Percentiles rank a stretch among this genome's conserved stretches.
Evolutionary conservation across 371 early-diverging fungal species (phyloP).

Genomic region (Sporodiniella umbellata): DNA sequence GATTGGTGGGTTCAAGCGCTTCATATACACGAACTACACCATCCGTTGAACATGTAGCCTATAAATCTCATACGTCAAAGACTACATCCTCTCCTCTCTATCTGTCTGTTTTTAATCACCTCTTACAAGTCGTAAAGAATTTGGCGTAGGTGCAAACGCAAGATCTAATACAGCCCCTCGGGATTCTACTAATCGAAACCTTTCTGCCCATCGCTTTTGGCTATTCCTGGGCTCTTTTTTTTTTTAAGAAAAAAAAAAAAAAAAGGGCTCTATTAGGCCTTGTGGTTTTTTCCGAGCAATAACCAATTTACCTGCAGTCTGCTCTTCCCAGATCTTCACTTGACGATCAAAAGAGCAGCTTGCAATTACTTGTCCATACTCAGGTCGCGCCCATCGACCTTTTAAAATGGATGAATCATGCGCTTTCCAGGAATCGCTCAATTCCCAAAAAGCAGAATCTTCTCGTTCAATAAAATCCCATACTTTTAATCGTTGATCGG

Average conservation of each 20-base stretch:
- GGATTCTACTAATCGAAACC: conserved; percentile 69
- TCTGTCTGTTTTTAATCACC: no score
- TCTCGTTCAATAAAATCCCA: conserved; percentile 74
- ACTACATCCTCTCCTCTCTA: no score
- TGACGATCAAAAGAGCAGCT: conserved; percentile 90
- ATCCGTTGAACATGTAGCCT: conserved; percentile 86
- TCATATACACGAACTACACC: conserved; percentile 90
- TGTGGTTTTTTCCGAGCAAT: neutral
- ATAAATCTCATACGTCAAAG: no score
- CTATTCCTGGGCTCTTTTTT: conserved; percentile 58
- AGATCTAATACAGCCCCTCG: conserved; percentile 81
- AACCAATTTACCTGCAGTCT: conserved; percentile 56
- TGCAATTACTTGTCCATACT: conserved; percentile 90
- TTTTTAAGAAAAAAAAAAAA: neutral
- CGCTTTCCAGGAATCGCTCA: conserved; percentile 87
- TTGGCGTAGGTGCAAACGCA: conserved; percentile 82
- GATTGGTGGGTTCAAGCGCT: conserved; percentile 78
- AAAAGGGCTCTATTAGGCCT: no score
- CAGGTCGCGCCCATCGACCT: conserved; percentile 91
- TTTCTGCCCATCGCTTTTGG: conserved; percentile 66
- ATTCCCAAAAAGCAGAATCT: conserved; percentile 70
- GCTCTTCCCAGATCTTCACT: conserved; percentile 91
- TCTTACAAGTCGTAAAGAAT: conserved; percentile 70
- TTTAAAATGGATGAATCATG: conserved; percentile 87
- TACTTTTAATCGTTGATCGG: conserved; percentile 90